Evolutionary conservation across 2,329 filamentous ascomycete species (phyloP).

Genomic region (Stagonosporopsis rhizophila): DNA sequence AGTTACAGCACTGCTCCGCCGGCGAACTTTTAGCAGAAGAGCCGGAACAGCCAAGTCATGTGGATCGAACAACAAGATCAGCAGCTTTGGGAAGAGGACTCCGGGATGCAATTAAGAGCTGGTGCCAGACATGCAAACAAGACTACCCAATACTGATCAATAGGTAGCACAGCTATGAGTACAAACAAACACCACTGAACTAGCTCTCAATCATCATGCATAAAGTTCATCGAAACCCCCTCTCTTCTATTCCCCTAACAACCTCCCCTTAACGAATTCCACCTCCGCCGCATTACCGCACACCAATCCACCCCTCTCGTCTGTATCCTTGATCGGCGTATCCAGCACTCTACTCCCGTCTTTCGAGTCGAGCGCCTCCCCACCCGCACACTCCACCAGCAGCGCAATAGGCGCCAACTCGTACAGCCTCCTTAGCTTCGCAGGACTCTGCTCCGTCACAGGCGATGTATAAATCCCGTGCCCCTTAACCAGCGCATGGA

Average conservation of each 20-base stretch:
- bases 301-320: conserved; percentile 43
- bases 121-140: neutral
- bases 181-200: neutral
- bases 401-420: conserved; percentile 68
- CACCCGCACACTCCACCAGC: conserved; percentile 66
- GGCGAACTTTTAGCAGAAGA: too few species aligned
- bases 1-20: too few species aligned
- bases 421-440: conserved; percentile 66
- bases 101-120: too few species aligned
- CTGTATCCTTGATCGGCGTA: conserved; percentile 32
- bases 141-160: neutral
- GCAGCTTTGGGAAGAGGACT: too few species aligned
- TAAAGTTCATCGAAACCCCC: neutral
- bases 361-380: conserved; percentile 60
- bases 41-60: too few species aligned
- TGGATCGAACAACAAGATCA: too few species aligned
- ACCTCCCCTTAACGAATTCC: conserved; percentile 22
- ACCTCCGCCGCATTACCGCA: conserved; percentile 44
- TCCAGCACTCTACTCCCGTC: conserved; percentile 34
- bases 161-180: neutral
- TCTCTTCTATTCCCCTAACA: conserved; percentile 1
- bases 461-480: conserved; percentile 68
- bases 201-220: neutral
- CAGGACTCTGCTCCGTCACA: conserved; percentile 58
- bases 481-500: conserved; percentile 66